Base-by-base conservation (phyloP, 169 alveolate genomes). In the Babesia caballi region DNA sequence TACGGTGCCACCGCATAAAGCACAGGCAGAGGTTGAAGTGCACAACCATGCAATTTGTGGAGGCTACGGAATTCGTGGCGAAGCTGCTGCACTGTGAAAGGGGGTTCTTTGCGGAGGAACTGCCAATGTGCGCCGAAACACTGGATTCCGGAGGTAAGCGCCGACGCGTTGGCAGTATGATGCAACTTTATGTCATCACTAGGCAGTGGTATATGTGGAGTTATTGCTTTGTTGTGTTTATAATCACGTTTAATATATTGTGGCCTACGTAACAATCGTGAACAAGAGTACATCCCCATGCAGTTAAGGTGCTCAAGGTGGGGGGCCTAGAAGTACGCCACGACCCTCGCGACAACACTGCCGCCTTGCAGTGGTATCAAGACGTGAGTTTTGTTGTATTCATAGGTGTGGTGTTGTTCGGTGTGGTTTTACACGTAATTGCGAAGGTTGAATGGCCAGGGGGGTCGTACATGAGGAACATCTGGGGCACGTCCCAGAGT, bases 121-220 rank as follows among this genome's bases (percentile, higher is more conserved):
- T 63, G 15, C 58, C 60, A 9, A 49, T 63, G 3, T 28, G 46
- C 14, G 47, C 52, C 23, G 47, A 63, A 6, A 49, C 58, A 9
- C 41, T 32, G 50, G 73, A 40, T 9, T 30, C 58, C 15, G 61
- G 73, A 63, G 73, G 73, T 63, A 47, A 8, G 73, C 3, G 23
- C 0, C 6, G 0, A 21, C 14, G 25, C 28, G 15, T 0, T 9
- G 46, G 14, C 8, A 38, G n/a, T 23, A 46, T n/a, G 30, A 23
- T 12, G 25, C 15, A 19, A 17, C 27, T 21, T 21, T 46, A 12
- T 0, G 19, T 12, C 1, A 1, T 14, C 30, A n/a, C 53, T 12
- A 0, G 5, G 30, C 33, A 46, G 12, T 46, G 30, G 4, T 46
- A 3, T 4, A 46, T 3, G 4, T 46, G 0, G 4, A 21, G 4